phyloP scores from a whole-genome alignment of 2,329 filamentous ascomycete species.

The Nothophaeocryptopus gaeumannii region DNA sequence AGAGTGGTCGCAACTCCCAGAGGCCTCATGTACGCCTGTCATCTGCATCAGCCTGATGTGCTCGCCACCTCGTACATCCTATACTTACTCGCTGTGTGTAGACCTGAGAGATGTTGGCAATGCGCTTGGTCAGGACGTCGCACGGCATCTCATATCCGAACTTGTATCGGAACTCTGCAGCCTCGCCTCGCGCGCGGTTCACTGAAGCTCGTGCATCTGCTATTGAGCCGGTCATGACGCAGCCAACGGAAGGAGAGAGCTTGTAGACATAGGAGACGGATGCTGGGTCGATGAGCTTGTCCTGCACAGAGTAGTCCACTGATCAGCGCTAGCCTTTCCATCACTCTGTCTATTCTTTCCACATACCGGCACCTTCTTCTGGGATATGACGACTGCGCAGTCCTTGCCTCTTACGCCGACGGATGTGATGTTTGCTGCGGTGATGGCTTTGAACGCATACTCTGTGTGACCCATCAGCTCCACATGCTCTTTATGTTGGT shows the following conservation, averaged over 20 bases:
- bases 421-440: constrained; percentile 97
- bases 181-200: constrained; percentile 88
- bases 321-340: constrained; percentile 16
- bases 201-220: constrained; percentile 93
- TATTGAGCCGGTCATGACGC: constrained; percentile 98
- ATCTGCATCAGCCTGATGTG: constrained; percentile 32
- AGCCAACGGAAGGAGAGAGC: constrained; percentile 92
- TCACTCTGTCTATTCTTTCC: constrained; percentile 1
- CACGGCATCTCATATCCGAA: constrained; percentile 99
- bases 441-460: constrained; percentile 99
- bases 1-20: constrained; percentile 93
- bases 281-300: constrained; percentile 96
- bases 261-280: constrained; percentile 98
- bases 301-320: constrained; percentile 54
- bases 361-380: constrained; percentile 98
- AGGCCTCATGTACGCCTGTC: constrained; percentile 91
- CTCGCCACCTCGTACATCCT: neutral
- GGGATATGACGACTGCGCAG: constrained; percentile 93
- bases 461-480: constrained; percentile 55
- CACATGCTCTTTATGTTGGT: constrained; percentile 2
- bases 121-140: constrained; percentile 90
- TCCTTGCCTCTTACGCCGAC: constrained; percentile 94
- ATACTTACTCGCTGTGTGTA: constrained; percentile 86
- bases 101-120: constrained; percentile 99
- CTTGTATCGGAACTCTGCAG: constrained; percentile 97